Evolutionary conservation across 1,284 basidiomycete genomes (phyloP).

Genomic region (Sanghuangporus sanghuang): DNA sequence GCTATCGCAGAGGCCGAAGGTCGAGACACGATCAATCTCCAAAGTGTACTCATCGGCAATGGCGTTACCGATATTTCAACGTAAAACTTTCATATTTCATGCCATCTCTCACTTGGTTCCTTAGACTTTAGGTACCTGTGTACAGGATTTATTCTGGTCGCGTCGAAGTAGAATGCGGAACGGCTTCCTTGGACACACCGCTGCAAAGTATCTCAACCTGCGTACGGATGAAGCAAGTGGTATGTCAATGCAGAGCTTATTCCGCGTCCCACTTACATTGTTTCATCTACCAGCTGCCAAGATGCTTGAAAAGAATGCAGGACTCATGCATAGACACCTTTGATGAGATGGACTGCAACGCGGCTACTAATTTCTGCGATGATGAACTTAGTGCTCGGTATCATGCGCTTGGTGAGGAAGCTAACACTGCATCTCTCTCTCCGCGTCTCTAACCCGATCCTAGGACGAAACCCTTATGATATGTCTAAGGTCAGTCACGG

Average conservation of each 20-base stretch:
- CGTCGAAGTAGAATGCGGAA: slow-evolving; percentile 60
- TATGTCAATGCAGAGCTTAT: slow-evolving; percentile 26
- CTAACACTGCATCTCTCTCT: not conserved
- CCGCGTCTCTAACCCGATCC: not conserved
- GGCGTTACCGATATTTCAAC: slow-evolving; percentile 60
- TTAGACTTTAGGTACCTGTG: too few species aligned
- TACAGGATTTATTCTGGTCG: slow-evolving; percentile 53
- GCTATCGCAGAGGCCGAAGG: slow-evolving; percentile 46
- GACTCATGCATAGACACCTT: slow-evolving; percentile 47
- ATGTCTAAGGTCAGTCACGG: slow-evolving; percentile 50
- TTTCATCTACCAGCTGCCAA: slow-evolving; percentile 39
- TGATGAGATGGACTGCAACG: slow-evolving; percentile 56
- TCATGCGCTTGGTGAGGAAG: slow-evolving; percentile 22
- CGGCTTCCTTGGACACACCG: slow-evolving; percentile 46
- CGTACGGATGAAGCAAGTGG: slow-evolving; percentile 56
- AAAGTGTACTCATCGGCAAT: slow-evolving; percentile 58
- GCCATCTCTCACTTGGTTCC: too few species aligned
- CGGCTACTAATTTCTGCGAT: slow-evolving; percentile 61
- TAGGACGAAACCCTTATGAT: slow-evolving; percentile 50
- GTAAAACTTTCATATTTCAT: slow-evolving; percentile 27
- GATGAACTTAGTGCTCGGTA: slow-evolving; percentile 41
- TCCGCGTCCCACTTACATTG: too few species aligned
- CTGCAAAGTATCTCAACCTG: slow-evolving; percentile 54
- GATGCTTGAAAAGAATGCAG: slow-evolving; percentile 45
- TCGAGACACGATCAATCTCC: slow-evolving; percentile 62